Percentiles rank a stretch among this genome's conserved stretches.
phyloP scores from a whole-genome alignment of 129 eudicot species.

The Tagetes erecta region DNA sequence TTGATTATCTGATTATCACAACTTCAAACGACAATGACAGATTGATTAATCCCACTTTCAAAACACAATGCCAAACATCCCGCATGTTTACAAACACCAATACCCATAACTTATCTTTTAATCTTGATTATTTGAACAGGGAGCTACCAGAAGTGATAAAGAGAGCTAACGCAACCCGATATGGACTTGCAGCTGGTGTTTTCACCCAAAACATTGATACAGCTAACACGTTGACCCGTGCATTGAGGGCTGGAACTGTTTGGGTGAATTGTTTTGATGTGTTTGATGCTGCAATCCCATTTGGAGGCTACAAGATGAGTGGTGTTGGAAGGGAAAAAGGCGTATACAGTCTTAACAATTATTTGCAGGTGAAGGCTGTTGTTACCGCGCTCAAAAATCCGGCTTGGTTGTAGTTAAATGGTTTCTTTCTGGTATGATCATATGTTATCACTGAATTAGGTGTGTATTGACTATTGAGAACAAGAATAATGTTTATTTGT shows the following conservation, averaged over 20 bases:
- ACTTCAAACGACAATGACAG: not conserved
- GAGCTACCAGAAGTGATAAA: constrained; percentile 64
- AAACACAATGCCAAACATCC: not conserved
- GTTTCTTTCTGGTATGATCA: not conserved
- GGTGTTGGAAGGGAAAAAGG: constrained; percentile 89
- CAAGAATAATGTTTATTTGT: constrained; percentile 9
- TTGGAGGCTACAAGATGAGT: constrained; percentile 91
- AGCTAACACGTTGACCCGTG: constrained; percentile 69
- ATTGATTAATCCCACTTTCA: not conserved
- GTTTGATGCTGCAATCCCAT: constrained; percentile 81
- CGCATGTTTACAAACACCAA: not conserved
- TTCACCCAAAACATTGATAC: constrained; percentile 66
- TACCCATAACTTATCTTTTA: not conserved
- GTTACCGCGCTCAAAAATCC: constrained; percentile 68
- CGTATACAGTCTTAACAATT: constrained; percentile 63
- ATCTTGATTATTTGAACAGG: constrained; percentile 29
- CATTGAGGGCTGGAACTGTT: constrained; percentile 69
- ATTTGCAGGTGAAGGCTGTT: constrained; percentile 81
- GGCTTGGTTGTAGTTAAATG: constrained; percentile 58
- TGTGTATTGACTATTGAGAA: not conserved
- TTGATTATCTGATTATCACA: not conserved
- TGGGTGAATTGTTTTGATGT: constrained; percentile 83
- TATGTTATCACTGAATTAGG: not conserved
- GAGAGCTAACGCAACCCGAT: constrained; percentile 65
- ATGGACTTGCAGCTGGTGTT: constrained; percentile 93